Base-by-base conservation (phyloP, 1,284 basidiomycete genomes). In the Pseudozyma pruni region DNA sequence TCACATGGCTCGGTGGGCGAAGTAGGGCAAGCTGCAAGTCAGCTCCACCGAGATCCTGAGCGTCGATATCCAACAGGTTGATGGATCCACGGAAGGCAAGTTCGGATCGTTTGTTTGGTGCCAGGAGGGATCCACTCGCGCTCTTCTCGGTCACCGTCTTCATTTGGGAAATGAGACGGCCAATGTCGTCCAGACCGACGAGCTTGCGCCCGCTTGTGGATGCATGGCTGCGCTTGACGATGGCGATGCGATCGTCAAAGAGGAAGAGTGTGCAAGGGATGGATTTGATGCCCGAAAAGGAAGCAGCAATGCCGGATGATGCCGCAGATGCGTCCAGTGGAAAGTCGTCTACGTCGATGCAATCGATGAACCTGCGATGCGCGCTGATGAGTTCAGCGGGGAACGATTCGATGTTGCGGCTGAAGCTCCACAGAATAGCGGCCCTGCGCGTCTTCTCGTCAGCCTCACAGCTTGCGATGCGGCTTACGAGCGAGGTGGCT, bases 181-280 rank as follows among this genome's bases (percentile, higher is more conserved):
- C 88, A 17, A 93, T 85, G 47, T 94, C 90, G 74, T 96, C 92
- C 41, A 98, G 85, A 0, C 96, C 94, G 2, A 92, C 88, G 22
- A 93, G 83, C 20, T 86, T 84, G 42, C 89, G 87, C 0, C 91
- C 94, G 38, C 89, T 87, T 76, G 90, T 90, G 4, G 88, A 86
- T 39, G 87, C 87, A 8, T 87, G 86, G 2, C 91, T 90, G 27
- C 96, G 88, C 84, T 98, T 98, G 49, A 90, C 90, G 61, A 99
- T 89, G 79, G 97, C 87, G 27, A 99, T 85, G 78, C 93, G 92
- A 84, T 98, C 96, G 75, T 95, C 91, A 78, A 99, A 98, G 37
- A 99, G 86, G 82, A 98, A 92, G 32, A 99, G 85, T 0, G 91
- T 92, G 82, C 92, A 94, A 75, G 92, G 91, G 10, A 98, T 86